Evolutionary conservation across 2,329 filamentous ascomycete genomes (phyloP), one percentile per base, ranked within the genome.

Genomic region (Nemania sp.): DNA sequence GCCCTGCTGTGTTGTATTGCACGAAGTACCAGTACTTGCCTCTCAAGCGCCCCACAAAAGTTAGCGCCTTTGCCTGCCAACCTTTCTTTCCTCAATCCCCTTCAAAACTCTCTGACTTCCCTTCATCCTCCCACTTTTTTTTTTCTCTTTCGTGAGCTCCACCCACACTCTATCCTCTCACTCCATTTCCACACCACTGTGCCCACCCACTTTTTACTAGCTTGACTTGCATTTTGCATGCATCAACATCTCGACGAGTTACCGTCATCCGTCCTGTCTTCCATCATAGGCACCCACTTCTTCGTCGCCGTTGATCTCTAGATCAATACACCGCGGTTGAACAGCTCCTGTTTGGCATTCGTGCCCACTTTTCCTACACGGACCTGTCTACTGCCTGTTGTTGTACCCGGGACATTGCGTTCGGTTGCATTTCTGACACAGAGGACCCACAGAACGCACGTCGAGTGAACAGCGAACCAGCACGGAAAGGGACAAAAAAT

Each of bases 211-310:
- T 68, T 69, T 65, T 67, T 63, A 37, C 51, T 67, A 57, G 67
- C 55, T 69, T 71, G 66, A 71, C 70, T 72, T 71, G 70, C 70
- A 71, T 64, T 67, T 66, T 68, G 68, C 69, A 68, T 72, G 70
- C 70, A 71, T 68, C 68, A 68, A 64, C 62, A 65, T 69, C 66
- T 71, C 67, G 67, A 72, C 66, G 66, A 68, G 63, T 68, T 71
- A 68, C 68, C 68, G 67, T 68, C 68, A 72, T 71, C 65, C 59
- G 51, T 59, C 58, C 61, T 55, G 54, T 66, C 60, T 62, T 65
- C 65, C 67, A 67, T 67, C 63, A 62, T 60, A 52, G 65, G 58
- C 60, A 65, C 29, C 69, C 69, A 71, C 69, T 63, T 66, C 61
- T 64, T 65, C 59, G 57, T 54, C 56, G 60, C 53, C 62, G 64